Evolutionary conservation across 1,284 basidiomycete genomes (phyloP).

Genomic region (Moesziomyces parantarcticus): DNA sequence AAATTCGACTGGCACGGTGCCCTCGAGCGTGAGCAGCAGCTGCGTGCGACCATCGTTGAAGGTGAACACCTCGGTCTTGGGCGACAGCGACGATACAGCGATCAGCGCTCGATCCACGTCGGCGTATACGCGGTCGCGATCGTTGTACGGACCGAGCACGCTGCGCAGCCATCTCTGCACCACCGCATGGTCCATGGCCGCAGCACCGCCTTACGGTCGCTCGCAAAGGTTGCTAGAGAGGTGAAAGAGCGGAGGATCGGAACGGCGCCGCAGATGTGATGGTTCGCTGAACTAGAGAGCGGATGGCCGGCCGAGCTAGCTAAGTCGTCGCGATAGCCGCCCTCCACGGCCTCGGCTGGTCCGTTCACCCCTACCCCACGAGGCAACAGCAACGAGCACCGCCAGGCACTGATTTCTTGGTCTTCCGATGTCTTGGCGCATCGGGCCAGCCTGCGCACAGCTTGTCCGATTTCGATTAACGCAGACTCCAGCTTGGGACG

Average conservation of each 20-base stretch:
- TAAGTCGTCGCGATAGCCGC: not conserved
- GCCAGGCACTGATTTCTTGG: not conserved
- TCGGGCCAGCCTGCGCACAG: conserved; percentile 7
- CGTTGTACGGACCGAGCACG: conserved; percentile 71
- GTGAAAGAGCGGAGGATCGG: not conserved
- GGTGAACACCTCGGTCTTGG: conserved; percentile 92
- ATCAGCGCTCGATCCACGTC: conserved; percentile 78
- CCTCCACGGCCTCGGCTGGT: conserved; percentile 6
- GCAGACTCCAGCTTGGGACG: not conserved
- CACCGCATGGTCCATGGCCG: conserved; percentile 57
- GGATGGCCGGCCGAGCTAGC: not conserved
- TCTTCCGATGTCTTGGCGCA: conserved; percentile 16
- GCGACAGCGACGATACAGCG: conserved; percentile 77
- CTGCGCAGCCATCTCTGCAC: conserved; percentile 63
- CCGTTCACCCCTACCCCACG: conserved; percentile 20
- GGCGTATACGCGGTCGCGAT: conserved; percentile 73
- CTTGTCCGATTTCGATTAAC: not conserved
- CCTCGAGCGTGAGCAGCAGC: conserved; percentile 87
- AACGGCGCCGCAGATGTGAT: no score
- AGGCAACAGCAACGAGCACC: not conserved
- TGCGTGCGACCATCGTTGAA: conserved; percentile 94
- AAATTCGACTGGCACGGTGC: conserved; percentile 87
- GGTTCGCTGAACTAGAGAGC: no score
- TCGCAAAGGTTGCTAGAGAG: not conserved
- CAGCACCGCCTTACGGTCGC: not conserved